Evolutionary conservation across 768 basidiomycete genomes (phyloP).

Genomic region (Hygrophoropsis aurantiaca): DNA sequence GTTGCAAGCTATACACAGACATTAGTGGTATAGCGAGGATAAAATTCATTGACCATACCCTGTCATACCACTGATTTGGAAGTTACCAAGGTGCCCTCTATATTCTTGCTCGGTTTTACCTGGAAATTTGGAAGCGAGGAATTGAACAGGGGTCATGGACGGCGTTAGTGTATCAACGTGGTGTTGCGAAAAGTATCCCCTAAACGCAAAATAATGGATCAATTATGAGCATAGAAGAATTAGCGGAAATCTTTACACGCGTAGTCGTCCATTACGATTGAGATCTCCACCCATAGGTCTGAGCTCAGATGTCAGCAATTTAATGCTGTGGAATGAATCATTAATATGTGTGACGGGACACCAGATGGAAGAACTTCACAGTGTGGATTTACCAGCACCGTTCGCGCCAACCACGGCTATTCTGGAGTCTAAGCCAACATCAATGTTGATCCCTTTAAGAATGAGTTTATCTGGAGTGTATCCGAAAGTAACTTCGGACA

Average conservation of each 20-base stretch:
- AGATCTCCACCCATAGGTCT: conserved; percentile 76
- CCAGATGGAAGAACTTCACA: conserved; percentile 47
- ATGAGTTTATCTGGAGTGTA: conserved; percentile 78
- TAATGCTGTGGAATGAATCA: conserved; percentile 62
- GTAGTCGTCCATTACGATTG: conserved; percentile 86
- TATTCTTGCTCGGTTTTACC: conserved; percentile 97
- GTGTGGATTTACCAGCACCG: conserved; percentile 94
- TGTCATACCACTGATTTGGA: conserved; percentile 96
- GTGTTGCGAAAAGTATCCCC: conserved; percentile 92
- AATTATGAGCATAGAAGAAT: conserved; percentile 3
- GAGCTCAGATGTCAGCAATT: conserved; percentile 84
- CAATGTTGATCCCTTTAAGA: conserved; percentile 79
- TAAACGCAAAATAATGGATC: conserved; percentile 25
- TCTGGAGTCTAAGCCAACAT: conserved; percentile 91
- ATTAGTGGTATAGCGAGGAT: not conserved
- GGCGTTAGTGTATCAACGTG: conserved; percentile 91
- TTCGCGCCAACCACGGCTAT: conserved; percentile 95
- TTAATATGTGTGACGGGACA: conserved; percentile 5
- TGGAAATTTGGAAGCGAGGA: conserved; percentile 88
- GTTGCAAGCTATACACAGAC: conserved; percentile 57
- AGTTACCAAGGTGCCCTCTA: conserved; percentile 90
- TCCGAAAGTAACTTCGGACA: conserved; percentile 88
- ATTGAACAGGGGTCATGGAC: conserved; percentile 88
- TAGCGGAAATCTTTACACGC: conserved; percentile 59
- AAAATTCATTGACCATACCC: conserved; percentile 46